Percentiles rank a stretch among this genome's conserved stretches.
Evolutionary conservation across 805 yeast species (phyloP).

Genomic region (Myxozyma udenii): DNA sequence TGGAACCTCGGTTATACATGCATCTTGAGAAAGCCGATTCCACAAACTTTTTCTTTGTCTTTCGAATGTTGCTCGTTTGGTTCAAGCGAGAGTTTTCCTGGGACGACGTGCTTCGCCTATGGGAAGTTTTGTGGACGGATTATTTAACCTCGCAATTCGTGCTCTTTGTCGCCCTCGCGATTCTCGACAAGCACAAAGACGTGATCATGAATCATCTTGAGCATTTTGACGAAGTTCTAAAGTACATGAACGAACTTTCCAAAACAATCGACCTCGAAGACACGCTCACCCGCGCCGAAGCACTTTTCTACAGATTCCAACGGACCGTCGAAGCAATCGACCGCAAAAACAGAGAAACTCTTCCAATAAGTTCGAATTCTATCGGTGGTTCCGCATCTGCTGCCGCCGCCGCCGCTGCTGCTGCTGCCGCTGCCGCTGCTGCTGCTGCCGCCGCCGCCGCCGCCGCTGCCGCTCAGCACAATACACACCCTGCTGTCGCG

Average conservation of each 20-base stretch:
- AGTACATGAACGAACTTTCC: slow-evolving; percentile 86
- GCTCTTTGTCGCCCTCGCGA: slow-evolving; percentile 79
- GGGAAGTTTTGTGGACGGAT: slow-evolving; percentile 94
- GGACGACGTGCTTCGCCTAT: slow-evolving; percentile 70
- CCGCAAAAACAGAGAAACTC: slow-evolving; percentile 28
- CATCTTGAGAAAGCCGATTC: slow-evolving; percentile 88
- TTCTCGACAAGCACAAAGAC: slow-evolving; percentile 81
- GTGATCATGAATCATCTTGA: slow-evolving; percentile 69
- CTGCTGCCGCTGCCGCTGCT: neutral
- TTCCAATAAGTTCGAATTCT: neutral
- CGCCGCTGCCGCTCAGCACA: slow-evolving; percentile 1
- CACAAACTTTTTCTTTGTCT: slow-evolving; percentile 85
- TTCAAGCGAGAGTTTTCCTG: slow-evolving; percentile 86
- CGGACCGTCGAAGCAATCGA: slow-evolving; percentile 79
- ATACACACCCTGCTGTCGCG: neutral
- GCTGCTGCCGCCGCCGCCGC: neutral
- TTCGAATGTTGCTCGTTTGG: slow-evolving; percentile 94
- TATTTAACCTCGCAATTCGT: slow-evolving; percentile 82
- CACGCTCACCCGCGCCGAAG: slow-evolving; percentile 76
- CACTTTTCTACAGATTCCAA: slow-evolving; percentile 73
- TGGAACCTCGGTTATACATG: slow-evolving; percentile 78
- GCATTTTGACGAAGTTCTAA: slow-evolving; percentile 86
- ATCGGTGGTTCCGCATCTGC: slow-evolving; percentile 6
- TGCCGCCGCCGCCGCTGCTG: slow-evolving; percentile 3
- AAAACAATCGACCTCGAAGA: slow-evolving; percentile 73